Evolutionary conservation across 2,329 filamentous ascomycete genomes (phyloP), one percentile per base, ranked within the genome.

Genomic region (Alternaria dauci): DNA sequence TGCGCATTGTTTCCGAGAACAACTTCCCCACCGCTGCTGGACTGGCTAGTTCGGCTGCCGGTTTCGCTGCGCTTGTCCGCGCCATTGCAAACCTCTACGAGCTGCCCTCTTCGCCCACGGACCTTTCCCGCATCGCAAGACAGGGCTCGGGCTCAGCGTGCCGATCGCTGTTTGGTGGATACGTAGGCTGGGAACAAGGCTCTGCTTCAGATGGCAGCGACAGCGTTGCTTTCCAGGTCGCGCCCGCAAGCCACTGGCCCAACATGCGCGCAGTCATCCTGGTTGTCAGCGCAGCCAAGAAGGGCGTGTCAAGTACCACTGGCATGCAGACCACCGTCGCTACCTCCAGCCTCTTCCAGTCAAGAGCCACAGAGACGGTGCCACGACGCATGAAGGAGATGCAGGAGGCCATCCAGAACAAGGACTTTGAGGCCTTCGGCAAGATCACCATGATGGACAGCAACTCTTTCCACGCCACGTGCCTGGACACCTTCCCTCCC

Each of bases 21-120:
- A 99, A 99, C 86, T 99, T 99, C 86, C 95, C 95, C 65, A 99
- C 95, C 2, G 95, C 95, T 26, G 95, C 95, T 5, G 95, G 95
- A 7, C 88, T 99, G 28, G 87, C 87, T 41, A 85, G 83, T 68
- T 84, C 83, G 23, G 87, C 87, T n/a, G 87, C 87, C n/a, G 88
- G 87, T 25, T 88, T 89, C 69, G 88, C 87, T 36, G 87, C 88
- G 12, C 81, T 89, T 1, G 86, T 98, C 20, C 88, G 93, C 59
- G 94, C 92, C 66, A 92, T 99, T 71, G 95, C 95, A 36, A 87
- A 98, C 78, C 87, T 99, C 41, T 99, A 98, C 82, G 85, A 91
- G 77, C 88, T 99, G 7, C 89, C 91, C 5, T 87, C 93, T 61
- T 89, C 89, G 0, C 91, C 94, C 0, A 89, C 91, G 1, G 92